Evolutionary conservation across 1,284 basidiomycete genomes (phyloP).

Genomic region (Coniferiporia weirii): DNA sequence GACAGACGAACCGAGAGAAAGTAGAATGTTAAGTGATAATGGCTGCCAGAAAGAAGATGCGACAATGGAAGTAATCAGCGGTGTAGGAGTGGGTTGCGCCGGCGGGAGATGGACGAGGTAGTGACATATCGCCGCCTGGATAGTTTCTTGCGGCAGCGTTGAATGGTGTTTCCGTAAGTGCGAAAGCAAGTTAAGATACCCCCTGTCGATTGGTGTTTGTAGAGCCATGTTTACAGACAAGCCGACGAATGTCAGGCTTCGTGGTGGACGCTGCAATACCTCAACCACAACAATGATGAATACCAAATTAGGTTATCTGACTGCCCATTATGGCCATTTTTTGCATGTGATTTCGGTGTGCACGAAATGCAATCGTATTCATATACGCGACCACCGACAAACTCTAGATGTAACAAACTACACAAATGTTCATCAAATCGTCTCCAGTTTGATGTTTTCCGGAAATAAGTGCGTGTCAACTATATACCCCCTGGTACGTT

Average conservation of each 20-base stretch:
- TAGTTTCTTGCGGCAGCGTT: slow-evolving; percentile 42
- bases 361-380: too few species aligned
- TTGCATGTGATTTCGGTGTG: too few species aligned
- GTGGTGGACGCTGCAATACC: too few species aligned
- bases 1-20: slow-evolving; percentile 52
- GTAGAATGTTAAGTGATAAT: slow-evolving; percentile 44
- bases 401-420: too few species aligned
- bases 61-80: slow-evolving; percentile 60
- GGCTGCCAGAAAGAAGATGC: slow-evolving; percentile 54
- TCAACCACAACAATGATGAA: too few species aligned
- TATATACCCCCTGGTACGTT: neutral
- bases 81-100: slow-evolving; percentile 49
- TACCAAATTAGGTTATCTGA: too few species aligned
- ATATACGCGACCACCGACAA: too few species aligned
- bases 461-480: too few species aligned
- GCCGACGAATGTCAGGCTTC: too few species aligned
- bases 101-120: slow-evolving; percentile 51
- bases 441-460: too few species aligned
- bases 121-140: slow-evolving; percentile 58
- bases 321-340: too few species aligned
- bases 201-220: slow-evolving; percentile 28
- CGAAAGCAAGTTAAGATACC: slow-evolving; percentile 49
- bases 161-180: slow-evolving; percentile 50
- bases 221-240: neutral
- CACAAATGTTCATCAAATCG: too few species aligned